Base-by-base conservation (phyloP, 225 moss, liverwort and hornwort species). In the Antitrichia curtipendula region DNA sequence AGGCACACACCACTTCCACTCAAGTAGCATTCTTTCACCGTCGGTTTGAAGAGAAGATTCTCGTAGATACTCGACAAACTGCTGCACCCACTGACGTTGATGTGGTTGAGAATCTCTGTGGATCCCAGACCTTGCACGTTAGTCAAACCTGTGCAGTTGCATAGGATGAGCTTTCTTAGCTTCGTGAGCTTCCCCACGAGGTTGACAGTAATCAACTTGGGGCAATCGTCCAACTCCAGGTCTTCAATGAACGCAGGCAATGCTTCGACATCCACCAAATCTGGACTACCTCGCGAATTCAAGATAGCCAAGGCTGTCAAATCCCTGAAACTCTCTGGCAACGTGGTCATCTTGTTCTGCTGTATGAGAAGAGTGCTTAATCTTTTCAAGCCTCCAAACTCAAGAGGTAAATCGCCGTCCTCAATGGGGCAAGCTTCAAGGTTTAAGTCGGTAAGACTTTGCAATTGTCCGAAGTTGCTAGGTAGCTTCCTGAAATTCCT, bases 61-160 rank as follows among this genome's bases (percentile, higher is more conserved):
- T 75, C 17, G 41, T 76, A 5, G 8, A 82, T 22, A 17, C 57
- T n/a, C 27, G 59, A 53, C 89, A 89, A 82, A 40, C 56, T 53
- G 45, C 45, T 27, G 32, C 89, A 91, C 71, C 89, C 85, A 87
- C 87, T 89, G 13, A 91, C 76, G 27, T 89, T 82, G 34, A 87
- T 82, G 16, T 91, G 58, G 17, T 76, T 29, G 5, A 91, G 84
- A 18, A 2, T 20, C 72, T 58, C 20, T 57, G 17, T 58, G 43
- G 43, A 47, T 36, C 85, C 91, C 29, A 91, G 40, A 34, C 89
- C 85, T 72, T 62, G 54, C 34, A 89, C 27, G 9, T 58, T n/a
- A 8, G 74, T 73, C 65, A 91, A 82, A 16, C 41, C 22, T 58
- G 56, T 89, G 82, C 91, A 91, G 49, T 91, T 87, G 82, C 7